Conservation (phyloP, 805 yeast genomes). For the Sugiyamaella floridensis region DNA sequence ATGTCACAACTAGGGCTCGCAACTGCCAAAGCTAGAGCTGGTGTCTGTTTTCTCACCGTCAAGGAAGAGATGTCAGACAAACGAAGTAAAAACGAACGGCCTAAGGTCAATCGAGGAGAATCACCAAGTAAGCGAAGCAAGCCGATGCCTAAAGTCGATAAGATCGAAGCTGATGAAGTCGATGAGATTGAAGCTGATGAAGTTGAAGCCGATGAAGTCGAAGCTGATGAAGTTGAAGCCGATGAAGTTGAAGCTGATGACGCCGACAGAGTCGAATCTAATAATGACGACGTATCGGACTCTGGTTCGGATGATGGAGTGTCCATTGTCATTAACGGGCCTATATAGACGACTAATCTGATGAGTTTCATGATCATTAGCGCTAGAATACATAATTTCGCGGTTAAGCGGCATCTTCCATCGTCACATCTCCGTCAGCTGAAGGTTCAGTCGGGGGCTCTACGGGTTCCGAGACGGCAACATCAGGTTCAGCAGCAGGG, state of each 20-base stretch:
- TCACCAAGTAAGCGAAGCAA: too few species aligned
- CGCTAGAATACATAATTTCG: too few species aligned
- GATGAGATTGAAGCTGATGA: too few species aligned
- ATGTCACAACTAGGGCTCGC: conserved; percentile 42
- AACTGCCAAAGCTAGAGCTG: conserved; percentile 48
- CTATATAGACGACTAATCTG: not conserved
- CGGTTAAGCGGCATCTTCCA: conserved; percentile 4
- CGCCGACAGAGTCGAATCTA: too few species aligned
- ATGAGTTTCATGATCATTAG: not conserved
- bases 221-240: too few species aligned
- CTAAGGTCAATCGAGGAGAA: too few species aligned
- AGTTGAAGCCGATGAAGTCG: too few species aligned
- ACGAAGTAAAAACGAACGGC: not conserved
- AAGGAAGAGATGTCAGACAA: conserved; percentile 25
- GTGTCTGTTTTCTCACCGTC: conserved; percentile 50
- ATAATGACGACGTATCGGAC: not conserved
- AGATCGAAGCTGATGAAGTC: too few species aligned
- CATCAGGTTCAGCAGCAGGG: not conserved
- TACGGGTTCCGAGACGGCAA: not conserved
- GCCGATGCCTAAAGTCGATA: too few species aligned
- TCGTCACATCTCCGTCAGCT: conserved; percentile 6
- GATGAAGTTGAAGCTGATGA: too few species aligned
- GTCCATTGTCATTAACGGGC: not conserved
- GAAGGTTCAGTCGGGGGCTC: not conserved
- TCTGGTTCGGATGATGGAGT: not conserved